Evolutionary conservation across 164 flowering plant species (phyloP).

Genomic region (Vitis rupestris): DNA sequence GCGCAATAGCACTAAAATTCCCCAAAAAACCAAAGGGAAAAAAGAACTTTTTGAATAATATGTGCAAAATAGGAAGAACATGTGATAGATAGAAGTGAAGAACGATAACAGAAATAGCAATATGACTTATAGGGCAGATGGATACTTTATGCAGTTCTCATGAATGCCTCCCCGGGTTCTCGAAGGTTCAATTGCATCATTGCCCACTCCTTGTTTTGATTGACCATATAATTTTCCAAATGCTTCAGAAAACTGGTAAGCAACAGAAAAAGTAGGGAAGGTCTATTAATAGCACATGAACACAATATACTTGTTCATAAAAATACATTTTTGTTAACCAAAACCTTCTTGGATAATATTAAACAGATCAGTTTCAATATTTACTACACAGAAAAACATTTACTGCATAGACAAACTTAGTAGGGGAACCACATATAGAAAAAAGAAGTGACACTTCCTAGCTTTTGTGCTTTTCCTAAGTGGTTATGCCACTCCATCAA

Average conservation of each 20-base stretch:
- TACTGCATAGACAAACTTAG: too few species aligned
- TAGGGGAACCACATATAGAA: too few species aligned
- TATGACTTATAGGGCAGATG: neutral
- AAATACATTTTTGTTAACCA: too few species aligned
- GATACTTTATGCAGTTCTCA: slow-evolving; percentile 87
- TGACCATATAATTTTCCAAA: slow-evolving; percentile 96
- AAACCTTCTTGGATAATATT: too few species aligned
- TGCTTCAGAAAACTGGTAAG: slow-evolving; percentile 80
- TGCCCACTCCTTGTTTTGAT: slow-evolving; percentile 54
- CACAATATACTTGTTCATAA: too few species aligned
- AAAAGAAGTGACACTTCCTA: too few species aligned
- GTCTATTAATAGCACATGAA: neutral
- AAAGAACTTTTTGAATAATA: neutral
- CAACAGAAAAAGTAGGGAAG: neutral
- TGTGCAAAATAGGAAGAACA: neutral
- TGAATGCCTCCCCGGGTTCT: slow-evolving; percentile 64
- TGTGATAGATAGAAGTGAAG: neutral
- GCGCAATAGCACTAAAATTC: slow-evolving; percentile 61
- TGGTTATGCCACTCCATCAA: too few species aligned
- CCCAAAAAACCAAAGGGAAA: neutral
- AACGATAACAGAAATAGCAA: neutral
- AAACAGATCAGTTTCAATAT: too few species aligned
- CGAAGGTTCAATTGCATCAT: slow-evolving; percentile 62
- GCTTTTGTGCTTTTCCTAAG: too few species aligned
- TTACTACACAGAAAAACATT: too few species aligned